Conservation (phyloP, 345 rosid species). For the Rhizophora apiculata region DNA sequence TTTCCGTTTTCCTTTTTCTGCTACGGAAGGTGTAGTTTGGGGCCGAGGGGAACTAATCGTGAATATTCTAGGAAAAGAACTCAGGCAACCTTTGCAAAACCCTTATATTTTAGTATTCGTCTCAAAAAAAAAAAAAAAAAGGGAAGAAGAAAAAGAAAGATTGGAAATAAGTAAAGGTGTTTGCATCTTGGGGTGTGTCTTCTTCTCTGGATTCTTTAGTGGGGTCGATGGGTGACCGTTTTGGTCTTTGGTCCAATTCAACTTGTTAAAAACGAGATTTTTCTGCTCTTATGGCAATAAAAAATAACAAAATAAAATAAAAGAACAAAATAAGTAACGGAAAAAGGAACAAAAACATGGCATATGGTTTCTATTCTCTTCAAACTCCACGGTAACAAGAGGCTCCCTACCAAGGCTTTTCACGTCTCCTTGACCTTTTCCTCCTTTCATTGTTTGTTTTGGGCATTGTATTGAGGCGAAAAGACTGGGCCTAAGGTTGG, state of each 20-base stretch:
- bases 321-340: background rate
- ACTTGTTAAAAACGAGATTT: conserved; percentile 31
- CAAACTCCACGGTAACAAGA: conserved; percentile 16
- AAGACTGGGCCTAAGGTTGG: conserved; percentile 22
- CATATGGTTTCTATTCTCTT: conserved; percentile 13
- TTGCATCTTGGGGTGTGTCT: conserved; percentile 30
- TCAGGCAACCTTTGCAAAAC: no score
- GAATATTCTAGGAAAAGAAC: no score
- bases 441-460: conserved; percentile 1
- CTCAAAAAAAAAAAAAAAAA: no score
- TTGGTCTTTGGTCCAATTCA: conserved; percentile 41
- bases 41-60: no score
- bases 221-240: conserved; percentile 3
- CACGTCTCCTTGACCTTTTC: background rate
- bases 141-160: no score
- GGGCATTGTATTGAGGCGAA: background rate
- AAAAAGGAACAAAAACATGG: background rate
- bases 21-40: no score
- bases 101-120: no score
- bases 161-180: conserved; percentile 6
- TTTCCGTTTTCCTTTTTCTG: no score
- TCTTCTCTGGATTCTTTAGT: conserved; percentile 32
- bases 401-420: conserved; percentile 10
- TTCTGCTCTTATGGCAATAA: conserved; percentile 19
- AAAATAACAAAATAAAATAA: conserved; percentile 11